These are phyloP conservation scores for Nepenthes gracilis DNA, from an alignment of 148 eudicot species.

Conservation along the genomic window DNA sequence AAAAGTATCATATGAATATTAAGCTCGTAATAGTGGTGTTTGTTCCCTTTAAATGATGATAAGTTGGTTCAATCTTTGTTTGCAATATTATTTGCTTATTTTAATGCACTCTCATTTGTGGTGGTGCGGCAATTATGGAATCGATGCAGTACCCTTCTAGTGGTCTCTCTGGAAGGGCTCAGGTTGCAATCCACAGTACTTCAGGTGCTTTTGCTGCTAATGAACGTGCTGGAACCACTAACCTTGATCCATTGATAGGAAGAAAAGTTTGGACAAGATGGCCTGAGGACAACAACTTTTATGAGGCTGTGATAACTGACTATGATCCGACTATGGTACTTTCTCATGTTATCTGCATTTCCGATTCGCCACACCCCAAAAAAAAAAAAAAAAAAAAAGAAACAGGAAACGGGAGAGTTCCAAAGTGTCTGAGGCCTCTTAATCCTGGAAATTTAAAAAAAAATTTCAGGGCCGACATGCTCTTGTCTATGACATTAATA, in stretches of 20 bases:
- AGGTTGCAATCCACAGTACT: constrained; percentile 20
- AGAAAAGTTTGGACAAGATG: constrained; percentile 54
- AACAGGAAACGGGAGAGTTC: too few species aligned
- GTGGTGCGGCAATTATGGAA: constrained; percentile 12
- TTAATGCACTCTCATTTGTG: not conserved
- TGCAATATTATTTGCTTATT: not conserved
- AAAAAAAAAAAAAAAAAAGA: too few species aligned
- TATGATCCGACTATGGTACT: constrained; percentile 27
- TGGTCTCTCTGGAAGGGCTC: constrained; percentile 36
- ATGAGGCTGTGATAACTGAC: constrained; percentile 47
- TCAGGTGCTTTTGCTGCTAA: constrained; percentile 21
- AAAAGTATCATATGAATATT: too few species aligned
- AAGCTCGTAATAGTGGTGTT: not conserved
- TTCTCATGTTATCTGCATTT: not conserved
- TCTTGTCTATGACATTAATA: constrained; percentile 40
- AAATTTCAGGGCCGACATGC: constrained; percentile 44
- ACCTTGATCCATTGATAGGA: constrained; percentile 35
- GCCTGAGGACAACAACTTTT: constrained; percentile 50
- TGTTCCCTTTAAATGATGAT: not conserved
- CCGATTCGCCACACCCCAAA: too few species aligned
- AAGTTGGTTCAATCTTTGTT: constrained; percentile 1
- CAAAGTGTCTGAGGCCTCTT: not conserved
- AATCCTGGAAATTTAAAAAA: not conserved
- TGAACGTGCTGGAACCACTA: too few species aligned
- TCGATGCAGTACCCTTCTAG: constrained; percentile 32